Evolutionary conservation across 2,329 filamentous ascomycete genomes (phyloP), one percentile per base, ranked within the genome.

Genomic region (Teratosphaeria nubilosa): DNA sequence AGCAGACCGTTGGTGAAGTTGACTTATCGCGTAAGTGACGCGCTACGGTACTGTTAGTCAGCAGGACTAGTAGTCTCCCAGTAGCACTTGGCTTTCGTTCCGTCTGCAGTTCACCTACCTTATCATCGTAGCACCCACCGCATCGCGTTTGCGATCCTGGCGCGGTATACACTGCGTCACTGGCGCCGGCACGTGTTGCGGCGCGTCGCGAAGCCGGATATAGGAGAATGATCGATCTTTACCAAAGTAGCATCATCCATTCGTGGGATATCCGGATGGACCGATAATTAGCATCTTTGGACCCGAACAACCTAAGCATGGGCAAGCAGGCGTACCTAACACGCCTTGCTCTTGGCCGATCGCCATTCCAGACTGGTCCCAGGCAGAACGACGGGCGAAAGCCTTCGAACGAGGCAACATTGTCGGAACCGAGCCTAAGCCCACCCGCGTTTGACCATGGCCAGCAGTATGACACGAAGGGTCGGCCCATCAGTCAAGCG

Each of bases 381-480:
- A 66, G 69, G n/a, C 68, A 70, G 53, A 70, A 69, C 22, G 45
- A 51, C 13, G 70, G 53, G 71, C 41, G 6, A 48, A n/a, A 7
- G n/a, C n/a, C n/a, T n/a, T 48, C 74, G 7, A 71, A 75, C 55
- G 76, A 76, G 25, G 71, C 74, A 60, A 69, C 75, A 1, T 67
- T 74, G 11, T 25, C 5, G 11, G 32, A 32, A 1, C 6, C 24
- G 51, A 54, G 25, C 27, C 5, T 51, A 41, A 51, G 20, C 27
- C 14, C 54, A 52, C 14, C 13, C 13, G 50, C 58, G n/a, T n/a
- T 50, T 5, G 51, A 57, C 41, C 57, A 73, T 57, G 59, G 66
- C 0, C 76, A 78, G 59, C 67, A 73, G 41, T 78, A 77, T 59
- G 75, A 79, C 61, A 66, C 71, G 45, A 74, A 74, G 59, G 76